These are phyloP conservation scores for Wolfiporia cocos DNA, from an alignment of 1,284 basidiomycete genomes.

Conservation along the genomic window DNA sequence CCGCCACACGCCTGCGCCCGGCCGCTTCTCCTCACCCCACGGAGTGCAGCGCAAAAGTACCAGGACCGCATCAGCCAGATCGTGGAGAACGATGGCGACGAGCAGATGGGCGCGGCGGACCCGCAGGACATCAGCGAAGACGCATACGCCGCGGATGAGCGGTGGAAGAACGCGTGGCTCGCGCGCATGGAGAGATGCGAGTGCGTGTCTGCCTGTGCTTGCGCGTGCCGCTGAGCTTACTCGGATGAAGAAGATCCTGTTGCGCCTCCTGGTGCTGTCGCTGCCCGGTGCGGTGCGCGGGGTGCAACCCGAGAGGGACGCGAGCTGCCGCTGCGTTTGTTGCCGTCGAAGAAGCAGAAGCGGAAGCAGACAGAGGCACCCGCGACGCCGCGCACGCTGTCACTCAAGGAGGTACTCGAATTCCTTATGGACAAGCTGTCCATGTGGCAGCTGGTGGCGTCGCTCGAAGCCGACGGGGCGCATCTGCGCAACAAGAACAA, in stretches of 20 bases:
- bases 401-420: conserved; percentile 51
- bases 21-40: conserved; percentile 53
- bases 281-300: conserved; percentile 40
- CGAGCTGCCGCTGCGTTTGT: conserved; percentile 14
- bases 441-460: conserved; percentile 61
- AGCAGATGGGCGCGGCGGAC: too few relatives aligned
- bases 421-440: conserved; percentile 71
- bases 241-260: conserved; percentile 58
- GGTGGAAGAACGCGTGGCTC: conserved; percentile 50
- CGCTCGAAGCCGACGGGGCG: conserved; percentile 26
- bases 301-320: too few relatives aligned
- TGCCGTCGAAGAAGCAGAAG: conserved; percentile 18
- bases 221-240: conserved; percentile 2
- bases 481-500: conserved; percentile 16
- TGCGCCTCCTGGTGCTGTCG: conserved; percentile 59
- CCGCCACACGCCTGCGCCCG: conserved; percentile 52
- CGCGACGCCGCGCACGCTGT: conserved; percentile 17
- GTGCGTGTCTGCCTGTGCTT: conserved; percentile 39
- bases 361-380: conserved; percentile 31
- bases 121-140: conserved; percentile 22
- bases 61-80: conserved; percentile 43
- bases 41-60: conserved; percentile 26
- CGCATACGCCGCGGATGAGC: conserved; percentile 33
- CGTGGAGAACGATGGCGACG: conserved; percentile 54
- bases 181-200: conserved; percentile 65